Base-by-base conservation (phyloP, 345 rosid species). In the Eucalyptus marginata region DNA sequence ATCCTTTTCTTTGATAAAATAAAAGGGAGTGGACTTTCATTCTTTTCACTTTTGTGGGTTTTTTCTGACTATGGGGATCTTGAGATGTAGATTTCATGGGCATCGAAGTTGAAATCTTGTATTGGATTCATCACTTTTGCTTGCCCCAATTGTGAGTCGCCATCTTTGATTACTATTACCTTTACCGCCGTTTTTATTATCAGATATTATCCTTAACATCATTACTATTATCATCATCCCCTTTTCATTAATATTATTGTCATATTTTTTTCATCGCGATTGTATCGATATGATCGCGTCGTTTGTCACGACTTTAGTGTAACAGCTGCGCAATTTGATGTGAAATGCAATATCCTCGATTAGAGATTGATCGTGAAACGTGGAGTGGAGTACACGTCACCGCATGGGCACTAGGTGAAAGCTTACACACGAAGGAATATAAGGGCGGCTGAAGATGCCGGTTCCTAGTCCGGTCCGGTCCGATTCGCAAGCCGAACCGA, bases 221-320 rank as follows among this genome's bases (percentile, higher is more conserved):
- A 8, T 68, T 33, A 16, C 0, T 33, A 14, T 9, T 0, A 5
- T 33, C 4, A 1, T 1, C 7, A 33, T 2, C 18, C 3, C 2
- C 0, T 16, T n/a, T 64, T 9, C 11, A 33, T n/a, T 0, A 11
- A 58, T 1, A 58, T 58, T 2, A 1, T 58, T 25, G 2, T 58
- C n/a, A 58, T 58, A 27, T 25, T 59, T 12, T 27, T 27, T 59
- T 12, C 13, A 27, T 59, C 0, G 15, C 6, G 31, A 59, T 59
- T 3, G 1, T 14, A 12, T 2, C 7, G 4, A 15, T 15, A 16
- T 1, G 2, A 4, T 13, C 17, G 7, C 13, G 18, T 62, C 17
- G 29, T 13, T 62, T 16, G 33, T 31, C 13, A 4, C 24, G 4
- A 8, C 43, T 31, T 31, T 33, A 31, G 40, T 2, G 5, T 31